These are phyloP conservation scores for Euphorbia corollata DNA, from an alignment of 441 rosid genomes.

Conservation along the genomic window DNA sequence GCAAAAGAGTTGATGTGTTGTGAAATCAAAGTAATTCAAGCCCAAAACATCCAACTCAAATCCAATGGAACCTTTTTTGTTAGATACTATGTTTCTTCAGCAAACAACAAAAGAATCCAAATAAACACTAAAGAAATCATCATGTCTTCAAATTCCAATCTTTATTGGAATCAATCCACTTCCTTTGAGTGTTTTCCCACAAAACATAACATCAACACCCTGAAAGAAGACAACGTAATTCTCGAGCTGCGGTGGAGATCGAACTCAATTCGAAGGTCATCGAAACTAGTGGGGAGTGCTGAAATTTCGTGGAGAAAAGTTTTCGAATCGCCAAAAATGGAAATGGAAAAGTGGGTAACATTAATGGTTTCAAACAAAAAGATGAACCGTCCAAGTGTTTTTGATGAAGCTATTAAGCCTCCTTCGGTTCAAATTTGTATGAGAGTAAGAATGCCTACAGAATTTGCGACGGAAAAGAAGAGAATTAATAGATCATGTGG, in stretches of 20 bases:
- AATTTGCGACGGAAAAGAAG: too few relatives aligned
- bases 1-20: slow-evolving; percentile 23
- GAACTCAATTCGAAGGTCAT: slow-evolving; percentile 38
- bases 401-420: slow-evolving; percentile 31
- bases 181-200: slow-evolving; percentile 51
- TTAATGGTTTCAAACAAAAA: slow-evolving; percentile 29
- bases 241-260: slow-evolving; percentile 58
- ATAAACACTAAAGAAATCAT: slow-evolving; percentile 44
- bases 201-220: slow-evolving; percentile 33
- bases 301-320: slow-evolving; percentile 58
- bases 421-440: slow-evolving; percentile 43
- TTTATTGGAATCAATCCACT: slow-evolving; percentile 56
- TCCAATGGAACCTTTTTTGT: slow-evolving; percentile 43
- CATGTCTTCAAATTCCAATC: slow-evolving; percentile 29
- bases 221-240: slow-evolving; percentile 41
- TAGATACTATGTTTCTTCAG: slow-evolving; percentile 54
- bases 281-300: slow-evolving; percentile 54
- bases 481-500: too few relatives aligned
- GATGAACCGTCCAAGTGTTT: not conserved
- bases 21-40: slow-evolving; percentile 51
- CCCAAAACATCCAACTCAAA: slow-evolving; percentile 47
- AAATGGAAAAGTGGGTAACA: slow-evolving; percentile 50
- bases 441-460: slow-evolving; percentile 29
- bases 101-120: slow-evolving; percentile 43
- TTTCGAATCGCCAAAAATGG: slow-evolving; percentile 47